phyloP scores from a whole-genome alignment of 1,139 yeast species.

The Lodderomyces pseudojiufengensis region DNA sequence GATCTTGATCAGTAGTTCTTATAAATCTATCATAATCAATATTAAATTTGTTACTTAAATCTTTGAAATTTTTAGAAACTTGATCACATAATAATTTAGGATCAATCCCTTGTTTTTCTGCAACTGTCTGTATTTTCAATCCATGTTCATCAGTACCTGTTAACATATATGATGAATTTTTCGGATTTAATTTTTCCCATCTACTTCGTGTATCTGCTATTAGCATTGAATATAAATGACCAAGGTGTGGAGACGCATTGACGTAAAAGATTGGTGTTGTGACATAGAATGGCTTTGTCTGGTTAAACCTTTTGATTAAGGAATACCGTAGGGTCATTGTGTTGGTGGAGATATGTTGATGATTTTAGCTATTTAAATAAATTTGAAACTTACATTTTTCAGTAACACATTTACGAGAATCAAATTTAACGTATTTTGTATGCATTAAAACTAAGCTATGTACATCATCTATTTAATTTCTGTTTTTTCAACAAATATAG shows the following conservation, averaged over 20 bases:
- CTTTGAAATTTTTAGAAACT: constrained; percentile 60
- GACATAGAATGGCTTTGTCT: constrained; percentile 45
- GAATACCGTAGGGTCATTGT: constrained; percentile 2
- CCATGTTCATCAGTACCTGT: constrained; percentile 99
- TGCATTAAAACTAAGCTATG: neutral
- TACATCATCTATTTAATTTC: constrained; percentile 6
- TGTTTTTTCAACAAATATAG: constrained; percentile 71
- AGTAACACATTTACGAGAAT: neutral
- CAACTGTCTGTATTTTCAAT: constrained; percentile 75
- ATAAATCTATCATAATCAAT: constrained; percentile 74
- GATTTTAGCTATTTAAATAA: neutral
- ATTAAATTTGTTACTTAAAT: constrained; percentile 53
- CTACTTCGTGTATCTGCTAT: constrained; percentile 74
- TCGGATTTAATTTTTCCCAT: constrained; percentile 56
- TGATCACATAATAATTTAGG: constrained; percentile 74
- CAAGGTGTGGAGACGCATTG: constrained; percentile 92
- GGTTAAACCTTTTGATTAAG: constrained; percentile 6
- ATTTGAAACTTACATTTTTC: no score
- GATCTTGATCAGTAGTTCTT: constrained; percentile 86
- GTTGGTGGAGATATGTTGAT: neutral
- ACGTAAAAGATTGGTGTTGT: constrained; percentile 97
- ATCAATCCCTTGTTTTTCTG: constrained; percentile 43
- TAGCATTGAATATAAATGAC: constrained; percentile 87
- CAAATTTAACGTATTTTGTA: no score
- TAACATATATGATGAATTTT: constrained; percentile 47